phyloP scores from a whole-genome alignment of 2,329 filamentous ascomycete species.

The Colletotrichum euphorbiae region DNA sequence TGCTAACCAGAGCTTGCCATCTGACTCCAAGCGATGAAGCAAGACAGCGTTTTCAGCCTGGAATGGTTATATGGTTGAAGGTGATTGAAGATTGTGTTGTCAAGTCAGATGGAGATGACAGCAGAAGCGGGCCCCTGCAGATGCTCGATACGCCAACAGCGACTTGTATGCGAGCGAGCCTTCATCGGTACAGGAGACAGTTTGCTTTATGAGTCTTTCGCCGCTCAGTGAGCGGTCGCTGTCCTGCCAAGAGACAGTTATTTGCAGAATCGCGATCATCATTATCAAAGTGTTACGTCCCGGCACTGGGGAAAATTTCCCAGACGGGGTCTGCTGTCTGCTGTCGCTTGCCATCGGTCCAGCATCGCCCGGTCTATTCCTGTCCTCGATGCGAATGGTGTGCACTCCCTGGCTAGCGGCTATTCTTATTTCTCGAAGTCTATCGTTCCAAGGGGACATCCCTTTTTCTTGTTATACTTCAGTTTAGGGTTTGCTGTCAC shows the following conservation, averaged over 20 bases:
- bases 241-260: neutral
- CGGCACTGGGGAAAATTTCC: neutral
- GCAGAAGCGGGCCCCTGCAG: no score
- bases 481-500: slow-evolving; percentile 38
- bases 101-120: no score
- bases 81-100: no score
- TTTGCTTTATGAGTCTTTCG: neutral
- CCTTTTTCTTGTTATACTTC: slow-evolving; percentile 20
- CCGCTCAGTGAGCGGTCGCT: slow-evolving; percentile 19
- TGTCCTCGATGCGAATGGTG: neutral
- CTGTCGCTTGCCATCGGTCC: neutral
- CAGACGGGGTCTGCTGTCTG: slow-evolving; percentile 3
- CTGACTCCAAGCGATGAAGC: no score
- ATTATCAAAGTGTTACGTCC: neutral
- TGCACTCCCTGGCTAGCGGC: neutral
- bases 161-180: neutral
- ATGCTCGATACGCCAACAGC: no score
- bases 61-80: no score
- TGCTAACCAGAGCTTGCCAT: no score
- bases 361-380: slow-evolving; percentile 16
- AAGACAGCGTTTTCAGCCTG: no score
- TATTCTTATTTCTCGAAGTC: slow-evolving; percentile 16
- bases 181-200: no score
- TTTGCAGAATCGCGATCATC: slow-evolving; percentile 1
- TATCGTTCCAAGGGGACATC: slow-evolving; percentile 25